Conservation (phyloP, 106 monocot species). For the Dactylorhiza incarnata region DNA sequence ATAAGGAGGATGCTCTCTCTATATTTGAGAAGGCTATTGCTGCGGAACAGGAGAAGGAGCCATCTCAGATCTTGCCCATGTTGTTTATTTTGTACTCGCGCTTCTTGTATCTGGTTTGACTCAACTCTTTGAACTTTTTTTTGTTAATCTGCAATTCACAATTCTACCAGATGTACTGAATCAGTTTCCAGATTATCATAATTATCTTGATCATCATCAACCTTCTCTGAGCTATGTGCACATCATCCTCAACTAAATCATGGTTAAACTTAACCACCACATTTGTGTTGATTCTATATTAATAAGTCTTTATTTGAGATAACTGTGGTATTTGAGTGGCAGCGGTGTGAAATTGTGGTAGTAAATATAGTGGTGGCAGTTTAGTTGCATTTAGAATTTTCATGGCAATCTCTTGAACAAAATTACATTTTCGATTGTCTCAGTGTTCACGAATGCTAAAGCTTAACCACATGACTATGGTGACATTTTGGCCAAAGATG, state of each 20-base stretch:
- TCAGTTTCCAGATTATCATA: neutral
- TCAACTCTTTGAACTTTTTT: neutral
- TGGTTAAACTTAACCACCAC: neutral
- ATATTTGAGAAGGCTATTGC: constrained; percentile 80
- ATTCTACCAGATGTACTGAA: neutral
- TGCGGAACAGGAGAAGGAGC: constrained; percentile 71
- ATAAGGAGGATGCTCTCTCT: constrained; percentile 65
- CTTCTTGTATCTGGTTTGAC: constrained; percentile 64
- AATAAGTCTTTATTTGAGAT: neutral
- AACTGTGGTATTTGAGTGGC: too few relatives aligned
- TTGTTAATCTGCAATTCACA: neutral
- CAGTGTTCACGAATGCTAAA: too few relatives aligned
- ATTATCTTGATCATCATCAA: constrained; percentile 1
- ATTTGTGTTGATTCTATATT: neutral
- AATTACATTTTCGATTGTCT: too few relatives aligned
- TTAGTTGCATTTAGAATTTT: too few relatives aligned
- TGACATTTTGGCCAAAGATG: too few relatives aligned
- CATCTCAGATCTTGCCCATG: constrained; percentile 64
- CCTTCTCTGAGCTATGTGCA: neutral
- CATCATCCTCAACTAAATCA: neutral
- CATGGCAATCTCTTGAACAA: too few relatives aligned
- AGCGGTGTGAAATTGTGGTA: too few relatives aligned
- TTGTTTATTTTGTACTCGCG: constrained; percentile 71
- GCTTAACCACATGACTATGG: too few relatives aligned
- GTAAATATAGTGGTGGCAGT: too few relatives aligned